Percentiles rank a stretch among this genome's conserved stretches.
Conservation (phyloP, 2,329 filamentous ascomycete genomes). For the Fusarium pilosicola region DNA sequence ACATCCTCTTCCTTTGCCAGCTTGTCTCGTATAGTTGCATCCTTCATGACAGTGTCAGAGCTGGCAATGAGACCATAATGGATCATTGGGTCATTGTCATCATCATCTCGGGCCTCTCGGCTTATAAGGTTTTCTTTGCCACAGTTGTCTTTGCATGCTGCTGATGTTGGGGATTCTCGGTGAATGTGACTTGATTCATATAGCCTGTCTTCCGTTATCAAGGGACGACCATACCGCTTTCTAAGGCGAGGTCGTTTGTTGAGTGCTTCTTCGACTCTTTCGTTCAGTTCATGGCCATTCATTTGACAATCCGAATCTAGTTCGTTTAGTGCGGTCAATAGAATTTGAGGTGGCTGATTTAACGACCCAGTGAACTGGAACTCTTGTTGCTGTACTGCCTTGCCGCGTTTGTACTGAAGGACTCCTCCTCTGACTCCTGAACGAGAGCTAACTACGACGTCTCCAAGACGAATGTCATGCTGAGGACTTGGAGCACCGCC, state of each 20-base stretch:
- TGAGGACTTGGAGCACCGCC: not conserved
- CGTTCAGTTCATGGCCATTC: not conserved
- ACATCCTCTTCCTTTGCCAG: not conserved
- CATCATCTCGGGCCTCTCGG: not conserved
- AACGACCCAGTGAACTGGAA: not conserved
- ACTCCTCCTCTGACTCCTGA: rapidly evolving
- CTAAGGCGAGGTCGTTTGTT: not conserved
- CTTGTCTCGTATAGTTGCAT: conserved; percentile 10
- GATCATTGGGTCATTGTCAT: not conserved
- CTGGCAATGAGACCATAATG: not conserved
- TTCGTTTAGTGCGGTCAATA: rapidly evolving
- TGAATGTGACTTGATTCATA: not conserved
- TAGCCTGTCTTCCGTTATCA: not conserved
- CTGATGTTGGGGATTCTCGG: rapidly evolving
- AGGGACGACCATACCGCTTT: not conserved
- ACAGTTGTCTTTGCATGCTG: not conserved
- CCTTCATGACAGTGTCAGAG: not conserved
- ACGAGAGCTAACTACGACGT: not conserved
- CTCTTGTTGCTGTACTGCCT: not conserved
- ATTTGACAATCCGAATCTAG: rapidly evolving
- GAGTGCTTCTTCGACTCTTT: not conserved
- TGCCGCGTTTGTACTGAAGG: rapidly evolving
- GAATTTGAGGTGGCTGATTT: not conserved
- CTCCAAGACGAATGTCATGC: not conserved
- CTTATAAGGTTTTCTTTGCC: rapidly evolving